Percentiles rank a stretch among this genome's conserved stretches.
These are phyloP conservation scores for Pisolithus sp. DNA, from an alignment of 768 basidiomycete species.

Conservation along the genomic window DNA sequence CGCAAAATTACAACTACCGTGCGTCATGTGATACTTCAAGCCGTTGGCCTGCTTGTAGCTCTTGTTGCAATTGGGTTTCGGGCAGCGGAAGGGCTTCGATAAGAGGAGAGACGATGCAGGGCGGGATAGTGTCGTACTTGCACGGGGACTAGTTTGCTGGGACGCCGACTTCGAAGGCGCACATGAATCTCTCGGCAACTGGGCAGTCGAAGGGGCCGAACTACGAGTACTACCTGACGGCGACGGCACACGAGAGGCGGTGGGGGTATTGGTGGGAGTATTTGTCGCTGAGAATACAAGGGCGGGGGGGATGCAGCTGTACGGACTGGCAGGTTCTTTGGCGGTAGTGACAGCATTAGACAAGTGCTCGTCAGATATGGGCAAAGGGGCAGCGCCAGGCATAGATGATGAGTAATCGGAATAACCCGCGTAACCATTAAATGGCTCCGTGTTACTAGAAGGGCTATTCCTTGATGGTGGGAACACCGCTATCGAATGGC, in stretches of 20 bases:
- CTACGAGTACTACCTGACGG: conserved; percentile 19
- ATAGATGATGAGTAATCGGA: conserved; percentile 57
- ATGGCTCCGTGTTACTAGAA: conserved; percentile 42
- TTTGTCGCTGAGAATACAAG: conserved; percentile 49
- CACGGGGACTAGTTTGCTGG: conserved; percentile 24
- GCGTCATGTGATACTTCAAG: conserved; percentile 90
- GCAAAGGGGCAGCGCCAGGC: conserved; percentile 46
- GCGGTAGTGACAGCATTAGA: conserved; percentile 23
- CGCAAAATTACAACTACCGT: conserved; percentile 89
- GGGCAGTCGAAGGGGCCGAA: conserved; percentile 9
- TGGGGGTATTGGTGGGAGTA: conserved; percentile 44
- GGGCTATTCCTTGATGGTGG: conserved; percentile 24
- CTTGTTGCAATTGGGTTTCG: conserved; percentile 94
- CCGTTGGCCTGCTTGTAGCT: conserved; percentile 94
- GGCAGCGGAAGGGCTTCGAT: conserved; percentile 87
- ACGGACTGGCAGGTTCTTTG: conserved; percentile 28
- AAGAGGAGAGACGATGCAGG: conserved; percentile 57
- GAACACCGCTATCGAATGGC: conserved; percentile 31
- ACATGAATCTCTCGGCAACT: conserved; percentile 18
- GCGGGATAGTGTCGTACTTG: conserved; percentile 42
- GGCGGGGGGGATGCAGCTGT: conserved; percentile 58
- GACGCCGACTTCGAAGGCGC: conserved; percentile 19
- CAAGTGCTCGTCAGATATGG: conserved; percentile 21
- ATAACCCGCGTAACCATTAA: conserved; percentile 66
- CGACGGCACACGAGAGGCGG: conserved; percentile 37